Evolutionary conservation across 78 protist species (phyloP), one percentile per base, ranked within the genome.

Genomic region (Protostelium mycophagum): DNA sequence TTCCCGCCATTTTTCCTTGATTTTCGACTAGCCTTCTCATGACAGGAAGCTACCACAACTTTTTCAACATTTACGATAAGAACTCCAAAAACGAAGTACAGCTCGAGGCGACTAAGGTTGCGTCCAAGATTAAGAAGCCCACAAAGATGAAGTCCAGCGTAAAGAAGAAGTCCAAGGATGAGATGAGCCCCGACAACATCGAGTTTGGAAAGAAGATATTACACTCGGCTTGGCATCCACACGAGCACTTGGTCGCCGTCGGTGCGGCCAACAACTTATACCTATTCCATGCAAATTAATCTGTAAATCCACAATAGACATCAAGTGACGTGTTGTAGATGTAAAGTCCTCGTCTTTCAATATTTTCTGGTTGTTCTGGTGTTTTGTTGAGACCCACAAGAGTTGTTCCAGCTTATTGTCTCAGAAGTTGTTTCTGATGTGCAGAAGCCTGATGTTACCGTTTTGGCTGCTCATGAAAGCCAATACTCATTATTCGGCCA

Each of bases 1-100:
- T 36, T 36, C 5, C 16, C 29, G 29, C 29, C 16, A 5, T 36
- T 16, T 36, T 16, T 85, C 86, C 37, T 85, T 36, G n/a, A 85
- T 16, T 35, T 16, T 85, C 36, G 35, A n/a, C 36, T 16, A 85
- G 86, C 63, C 88, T 35, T 23, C 39, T 86, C 84, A n/a, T 94
- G 36, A 94, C 97, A 1, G 99, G 99, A 29, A 91, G 96, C 28
- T 97, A 97, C 94, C 38, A 88, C 92, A 91, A 95, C 92, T 0
- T 38, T 31, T 96, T 96, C 90, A 91, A 95, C 92, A 36, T 93
- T 23, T 96, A 88, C 88, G 97, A 97, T 36, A 90, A 90, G 84
- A 93, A 93, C 37, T 38, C 86, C 51, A 90, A 86, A 38, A 86
- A 88, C 87, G 96, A 93, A 38, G 91, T 89, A 63, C 87, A 91